Evolutionary conservation across 2,329 filamentous ascomycete genomes (phyloP).

Genomic region (Myriosclerotinia curreyana): DNA sequence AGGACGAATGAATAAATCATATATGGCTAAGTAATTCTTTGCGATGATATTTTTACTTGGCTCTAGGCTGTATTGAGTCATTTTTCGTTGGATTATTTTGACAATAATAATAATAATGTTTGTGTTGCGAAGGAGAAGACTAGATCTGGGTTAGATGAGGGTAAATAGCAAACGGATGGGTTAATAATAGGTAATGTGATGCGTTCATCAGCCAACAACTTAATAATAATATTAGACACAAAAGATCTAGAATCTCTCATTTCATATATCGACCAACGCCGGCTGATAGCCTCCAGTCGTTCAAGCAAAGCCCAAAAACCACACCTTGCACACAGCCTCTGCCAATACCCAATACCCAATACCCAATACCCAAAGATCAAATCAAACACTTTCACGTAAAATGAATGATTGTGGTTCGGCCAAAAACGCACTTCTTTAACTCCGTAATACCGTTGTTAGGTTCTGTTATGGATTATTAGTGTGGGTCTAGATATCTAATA

Average conservation of each 20-base stretch:
- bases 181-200: neutral
- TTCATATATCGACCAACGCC: too few species aligned
- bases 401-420: neutral
- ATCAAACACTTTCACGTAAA: neutral
- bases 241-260: neutral
- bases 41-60: too few species aligned
- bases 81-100: too few species aligned
- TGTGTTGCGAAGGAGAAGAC: too few species aligned
- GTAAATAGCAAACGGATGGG: neutral
- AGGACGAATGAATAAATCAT: neutral
- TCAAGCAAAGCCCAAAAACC: neutral
- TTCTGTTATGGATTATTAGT: too few species aligned
- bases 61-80: too few species aligned
- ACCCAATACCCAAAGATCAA: too few species aligned
- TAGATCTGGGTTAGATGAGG: conserved; percentile 1
- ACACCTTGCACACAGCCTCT: conserved; percentile 5
- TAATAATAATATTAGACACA: neutral
- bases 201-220: neutral
- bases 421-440: neutral
- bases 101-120: too few species aligned
- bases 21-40: neutral
- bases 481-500: too few species aligned
- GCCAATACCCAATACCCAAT: neutral
- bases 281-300: neutral
- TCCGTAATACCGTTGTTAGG: too few species aligned